These are phyloP conservation scores for Craspedostauros australis DNA, from an alignment of 108 stramenopile genomes.

Conservation along the genomic window DNA sequence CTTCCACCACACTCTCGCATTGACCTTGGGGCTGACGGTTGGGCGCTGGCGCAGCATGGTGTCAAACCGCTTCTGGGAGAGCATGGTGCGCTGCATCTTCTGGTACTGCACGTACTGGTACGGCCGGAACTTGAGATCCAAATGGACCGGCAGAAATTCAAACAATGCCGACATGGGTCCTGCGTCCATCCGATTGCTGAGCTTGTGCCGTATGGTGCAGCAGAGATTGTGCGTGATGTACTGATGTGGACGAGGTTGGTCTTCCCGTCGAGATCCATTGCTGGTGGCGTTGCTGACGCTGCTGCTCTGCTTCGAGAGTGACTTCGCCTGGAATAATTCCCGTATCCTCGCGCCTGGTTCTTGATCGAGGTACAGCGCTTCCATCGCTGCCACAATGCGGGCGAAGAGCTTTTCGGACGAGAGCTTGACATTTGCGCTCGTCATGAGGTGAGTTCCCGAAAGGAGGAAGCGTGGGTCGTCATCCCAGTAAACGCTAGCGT, in stretches of 20 bases:
- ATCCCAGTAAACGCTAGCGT: conserved; percentile 74
- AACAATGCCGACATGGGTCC: conserved; percentile 46
- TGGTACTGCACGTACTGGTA: conserved; percentile 64
- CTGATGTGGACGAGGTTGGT: conserved; percentile 29
- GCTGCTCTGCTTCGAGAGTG: too few species aligned
- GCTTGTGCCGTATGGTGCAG: conserved; percentile 16
- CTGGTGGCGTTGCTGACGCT: not conserved
- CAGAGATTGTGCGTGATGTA: conserved; percentile 31
- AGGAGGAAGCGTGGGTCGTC: conserved; percentile 57
- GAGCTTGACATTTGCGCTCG: conserved; percentile 30
- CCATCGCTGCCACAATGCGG: conserved; percentile 60
- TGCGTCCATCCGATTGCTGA: conserved; percentile 37
- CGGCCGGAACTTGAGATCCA: conserved; percentile 44
- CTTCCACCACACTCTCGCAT: conserved; percentile 70
- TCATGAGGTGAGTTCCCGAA: conserved; percentile 55
- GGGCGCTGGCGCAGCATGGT: conserved; percentile 78
- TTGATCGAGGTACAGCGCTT: conserved; percentile 32
- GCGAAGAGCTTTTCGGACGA: conserved; percentile 39
- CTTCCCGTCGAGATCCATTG: not conserved
- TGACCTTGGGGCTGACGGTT: conserved; percentile 18
- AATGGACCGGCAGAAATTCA: conserved; percentile 52
- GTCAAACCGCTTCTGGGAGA: conserved; percentile 73
- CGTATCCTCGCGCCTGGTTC: conserved; percentile 54
- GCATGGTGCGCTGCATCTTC: conserved; percentile 56
- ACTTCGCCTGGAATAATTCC: conserved; percentile 14